Conservation (phyloP, 495 filamentous ascomycete genomes). For the Tuber melanosporum region DNA sequence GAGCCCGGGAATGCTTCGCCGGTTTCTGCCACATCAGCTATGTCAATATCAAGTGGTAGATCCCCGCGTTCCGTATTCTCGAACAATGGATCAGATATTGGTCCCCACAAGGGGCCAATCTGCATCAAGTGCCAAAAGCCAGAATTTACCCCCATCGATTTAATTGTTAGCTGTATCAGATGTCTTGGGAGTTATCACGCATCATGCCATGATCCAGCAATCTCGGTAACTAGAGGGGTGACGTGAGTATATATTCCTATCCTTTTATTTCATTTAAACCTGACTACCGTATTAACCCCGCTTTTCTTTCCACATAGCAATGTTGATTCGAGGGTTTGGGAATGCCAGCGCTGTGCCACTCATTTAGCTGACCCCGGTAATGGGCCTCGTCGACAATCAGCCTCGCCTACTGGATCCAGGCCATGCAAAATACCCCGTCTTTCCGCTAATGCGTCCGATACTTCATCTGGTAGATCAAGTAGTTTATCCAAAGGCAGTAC, state of each 20-base stretch:
- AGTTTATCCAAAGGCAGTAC: background rate
- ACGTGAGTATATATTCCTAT: slow-evolving; percentile 17
- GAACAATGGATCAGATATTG: background rate
- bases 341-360: slow-evolving; percentile 25
- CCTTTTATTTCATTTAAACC: slow-evolving; percentile 2
- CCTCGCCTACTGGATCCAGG: background rate
- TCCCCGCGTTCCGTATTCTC: slow-evolving; percentile 12
- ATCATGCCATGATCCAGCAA: slow-evolving; percentile 30
- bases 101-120: background rate
- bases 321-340: slow-evolving; percentile 22
- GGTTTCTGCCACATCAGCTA: slow-evolving; percentile 22
- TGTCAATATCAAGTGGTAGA: slow-evolving; percentile 32
- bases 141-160: slow-evolving; percentile 10
- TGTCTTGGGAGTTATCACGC: slow-evolving; percentile 27
- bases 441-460: background rate
- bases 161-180: slow-evolving; percentile 22
- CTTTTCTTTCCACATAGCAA: slow-evolving; percentile 10
- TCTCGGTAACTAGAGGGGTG: slow-evolving; percentile 15
- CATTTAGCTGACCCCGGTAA: background rate
- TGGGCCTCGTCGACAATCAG: background rate
- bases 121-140: slow-evolving; percentile 29
- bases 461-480: background rate
- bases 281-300: background rate
- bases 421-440: background rate
- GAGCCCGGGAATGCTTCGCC: background rate